Evolutionary conservation across 2,329 filamentous ascomycete species (phyloP).

Genomic region (Colletotrichum horii): DNA sequence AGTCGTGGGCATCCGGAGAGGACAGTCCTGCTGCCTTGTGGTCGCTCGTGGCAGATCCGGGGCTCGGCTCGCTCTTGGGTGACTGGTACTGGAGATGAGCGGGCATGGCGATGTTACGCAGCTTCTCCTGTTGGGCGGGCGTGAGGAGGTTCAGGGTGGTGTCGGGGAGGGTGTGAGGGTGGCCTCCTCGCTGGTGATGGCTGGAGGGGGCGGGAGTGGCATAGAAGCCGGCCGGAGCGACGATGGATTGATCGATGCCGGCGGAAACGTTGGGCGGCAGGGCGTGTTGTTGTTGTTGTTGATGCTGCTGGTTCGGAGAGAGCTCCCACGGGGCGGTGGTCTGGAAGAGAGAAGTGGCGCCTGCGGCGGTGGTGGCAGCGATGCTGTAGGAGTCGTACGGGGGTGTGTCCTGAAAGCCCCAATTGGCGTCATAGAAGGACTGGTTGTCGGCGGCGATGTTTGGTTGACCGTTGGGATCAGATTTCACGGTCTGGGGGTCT

Average conservation of each 20-base stretch:
- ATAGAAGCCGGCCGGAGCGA: constrained; percentile 41
- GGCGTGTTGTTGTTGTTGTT: constrained; percentile 26
- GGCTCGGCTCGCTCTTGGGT: constrained; percentile 63
- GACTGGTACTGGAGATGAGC: constrained; percentile 65
- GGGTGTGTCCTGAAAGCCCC: constrained; percentile 54
- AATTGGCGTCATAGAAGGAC: constrained; percentile 41
- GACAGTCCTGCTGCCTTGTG: constrained; percentile 54
- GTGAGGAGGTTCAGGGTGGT: constrained; percentile 45
- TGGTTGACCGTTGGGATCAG: constrained; percentile 19
- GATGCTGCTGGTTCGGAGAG: constrained; percentile 38
- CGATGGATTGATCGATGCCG: constrained; percentile 36
- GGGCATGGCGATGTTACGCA: constrained; percentile 70
- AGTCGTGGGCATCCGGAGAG: constrained; percentile 60
- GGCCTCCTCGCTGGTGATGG: constrained; percentile 24
- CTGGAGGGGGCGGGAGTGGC: constrained; percentile 31
- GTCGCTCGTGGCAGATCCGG: constrained; percentile 56
- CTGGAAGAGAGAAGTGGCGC: constrained; percentile 34
- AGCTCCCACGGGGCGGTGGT: constrained; percentile 37
- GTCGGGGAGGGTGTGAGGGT: constrained; percentile 1
- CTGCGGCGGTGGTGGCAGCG: constrained; percentile 36
- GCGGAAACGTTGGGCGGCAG: constrained; percentile 34
- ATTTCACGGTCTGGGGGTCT: constrained; percentile 24
- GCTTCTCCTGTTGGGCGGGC: constrained; percentile 63
- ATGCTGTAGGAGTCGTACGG: constrained; percentile 51
- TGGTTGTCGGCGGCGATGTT: constrained; percentile 28